Percentiles rank a stretch among this genome's conserved stretches.
phyloP scores from a whole-genome alignment of 306 rosid genomes.

The Spatholobus suberectus region DNA sequence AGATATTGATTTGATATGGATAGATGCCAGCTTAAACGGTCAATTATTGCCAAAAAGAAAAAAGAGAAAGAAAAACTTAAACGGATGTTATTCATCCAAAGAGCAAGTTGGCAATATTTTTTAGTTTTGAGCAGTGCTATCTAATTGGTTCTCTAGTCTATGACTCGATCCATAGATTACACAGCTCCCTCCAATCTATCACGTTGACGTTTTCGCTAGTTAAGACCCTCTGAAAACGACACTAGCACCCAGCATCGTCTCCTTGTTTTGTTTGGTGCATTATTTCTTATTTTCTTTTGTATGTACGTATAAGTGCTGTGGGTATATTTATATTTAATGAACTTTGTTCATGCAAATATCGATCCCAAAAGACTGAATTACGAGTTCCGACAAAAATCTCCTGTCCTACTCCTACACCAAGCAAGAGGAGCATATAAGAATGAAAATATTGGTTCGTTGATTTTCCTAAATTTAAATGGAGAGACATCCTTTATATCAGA shows the following conservation, averaged over 20 bases:
- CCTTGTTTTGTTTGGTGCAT: background rate
- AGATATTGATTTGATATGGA: background rate
- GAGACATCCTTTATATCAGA: too few species aligned
- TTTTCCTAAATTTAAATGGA: too few species aligned
- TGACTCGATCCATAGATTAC: background rate
- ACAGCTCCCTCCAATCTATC: background rate
- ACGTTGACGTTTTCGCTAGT: constrained; percentile 21
- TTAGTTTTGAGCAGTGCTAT: background rate
- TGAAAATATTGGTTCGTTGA: too few species aligned
- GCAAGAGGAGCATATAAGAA: too few species aligned
- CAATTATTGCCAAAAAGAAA: constrained; percentile 10
- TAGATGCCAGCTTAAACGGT: constrained; percentile 10
- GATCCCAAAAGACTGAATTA: too few species aligned
- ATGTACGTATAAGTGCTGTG: too few species aligned
- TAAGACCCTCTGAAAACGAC: constrained; percentile 27
- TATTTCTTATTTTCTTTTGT: background rate
- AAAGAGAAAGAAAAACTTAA: background rate
- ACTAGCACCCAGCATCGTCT: background rate
- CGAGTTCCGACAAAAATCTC: too few species aligned
- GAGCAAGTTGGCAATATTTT: background rate
- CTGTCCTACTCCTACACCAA: too few species aligned
- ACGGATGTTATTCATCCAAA: background rate
- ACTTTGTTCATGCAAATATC: too few species aligned
- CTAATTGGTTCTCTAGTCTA: background rate
- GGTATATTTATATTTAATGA: too few species aligned